Conservation (phyloP, 768 basidiomycete genomes). For the Russula lepida region DNA sequence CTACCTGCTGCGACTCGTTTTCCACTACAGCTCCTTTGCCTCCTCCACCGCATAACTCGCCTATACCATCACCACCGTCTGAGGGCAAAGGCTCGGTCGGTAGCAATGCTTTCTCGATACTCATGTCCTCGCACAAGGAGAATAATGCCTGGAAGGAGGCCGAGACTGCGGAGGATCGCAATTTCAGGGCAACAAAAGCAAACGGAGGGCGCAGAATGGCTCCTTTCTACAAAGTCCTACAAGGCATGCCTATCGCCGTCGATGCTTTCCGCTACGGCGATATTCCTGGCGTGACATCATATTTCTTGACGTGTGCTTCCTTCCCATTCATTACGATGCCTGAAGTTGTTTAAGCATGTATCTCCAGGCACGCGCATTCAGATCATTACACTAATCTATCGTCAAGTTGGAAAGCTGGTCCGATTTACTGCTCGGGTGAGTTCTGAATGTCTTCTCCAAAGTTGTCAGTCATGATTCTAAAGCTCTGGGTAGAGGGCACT, state of each 20-base stretch:
- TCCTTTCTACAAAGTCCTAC: slow-evolving; percentile 92
- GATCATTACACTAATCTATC: slow-evolving; percentile 94
- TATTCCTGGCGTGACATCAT: slow-evolving; percentile 83
- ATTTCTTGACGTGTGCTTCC: slow-evolving; percentile 75
- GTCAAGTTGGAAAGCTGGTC: slow-evolving; percentile 80
- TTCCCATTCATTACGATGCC: not conserved
- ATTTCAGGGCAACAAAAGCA: slow-evolving; percentile 37
- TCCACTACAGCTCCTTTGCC: slow-evolving; percentile 2
- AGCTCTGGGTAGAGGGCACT: slow-evolving; percentile 47
- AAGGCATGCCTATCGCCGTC: slow-evolving; percentile 97
- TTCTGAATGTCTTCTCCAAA: not conserved
- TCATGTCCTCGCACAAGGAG: slow-evolving; percentile 85
- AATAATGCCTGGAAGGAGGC: slow-evolving; percentile 82
- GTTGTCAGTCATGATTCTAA: not conserved
- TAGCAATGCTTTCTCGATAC: slow-evolving; percentile 58
- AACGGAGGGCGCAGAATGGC: slow-evolving; percentile 58
- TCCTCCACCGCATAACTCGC: slow-evolving; percentile 13
- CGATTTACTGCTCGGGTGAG: slow-evolving; percentile 84
- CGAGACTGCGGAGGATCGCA: slow-evolving; percentile 40
- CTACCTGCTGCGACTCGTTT: slow-evolving; percentile 43
- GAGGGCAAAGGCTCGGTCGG: slow-evolving; percentile 12
- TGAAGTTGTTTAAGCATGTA: not conserved
- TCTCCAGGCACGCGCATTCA: slow-evolving; percentile 82
- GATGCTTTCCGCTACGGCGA: slow-evolving; percentile 94
- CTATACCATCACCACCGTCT: slow-evolving; percentile 12